Evolutionary conservation across 495 filamentous ascomycete genomes (phyloP).

Genomic region (Oidiodendron maius): DNA sequence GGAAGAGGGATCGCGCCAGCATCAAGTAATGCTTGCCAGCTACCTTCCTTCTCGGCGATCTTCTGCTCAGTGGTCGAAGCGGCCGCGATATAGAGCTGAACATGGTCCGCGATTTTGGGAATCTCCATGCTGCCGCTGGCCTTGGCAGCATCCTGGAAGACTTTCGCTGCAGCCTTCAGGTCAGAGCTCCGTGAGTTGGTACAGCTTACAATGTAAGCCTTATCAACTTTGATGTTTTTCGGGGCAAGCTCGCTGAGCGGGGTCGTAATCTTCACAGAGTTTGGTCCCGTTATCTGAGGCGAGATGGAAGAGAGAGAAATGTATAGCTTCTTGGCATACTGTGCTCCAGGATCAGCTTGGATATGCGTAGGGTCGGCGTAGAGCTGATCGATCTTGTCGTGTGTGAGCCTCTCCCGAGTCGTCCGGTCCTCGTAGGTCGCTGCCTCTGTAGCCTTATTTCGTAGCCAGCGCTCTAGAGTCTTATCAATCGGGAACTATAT

Average conservation of each 20-base stretch:
- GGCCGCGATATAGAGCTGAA: conserved; percentile 88
- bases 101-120: conserved; percentile 70
- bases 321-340: conserved; percentile 77
- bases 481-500: conserved; percentile 82
- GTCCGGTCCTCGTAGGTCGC: conserved; percentile 43
- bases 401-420: conserved; percentile 50
- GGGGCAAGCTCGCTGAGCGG: conserved; percentile 70
- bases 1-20: conserved; percentile 74
- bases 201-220: conserved; percentile 87
- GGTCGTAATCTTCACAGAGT: conserved; percentile 83
- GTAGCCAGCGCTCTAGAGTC: conserved; percentile 68
- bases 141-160: conserved; percentile 79
- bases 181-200: conserved; percentile 85
- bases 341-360: conserved; percentile 68
- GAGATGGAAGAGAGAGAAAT: conserved; percentile 75
- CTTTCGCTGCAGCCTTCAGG: conserved; percentile 73
- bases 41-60: conserved; percentile 71
- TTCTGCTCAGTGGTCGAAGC: conserved; percentile 78
- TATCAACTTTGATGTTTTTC: conserved; percentile 70
- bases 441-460: conserved; percentile 65
- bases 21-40: conserved; percentile 80
- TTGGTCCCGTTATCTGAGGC: conserved; percentile 85
- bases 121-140: conserved; percentile 38
- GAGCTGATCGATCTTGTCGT: conserved; percentile 65
- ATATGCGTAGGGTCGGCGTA: conserved; percentile 51